Conservation (phyloP, 2,329 filamentous ascomycete species). For the Calonectria fujianensis region DNA sequence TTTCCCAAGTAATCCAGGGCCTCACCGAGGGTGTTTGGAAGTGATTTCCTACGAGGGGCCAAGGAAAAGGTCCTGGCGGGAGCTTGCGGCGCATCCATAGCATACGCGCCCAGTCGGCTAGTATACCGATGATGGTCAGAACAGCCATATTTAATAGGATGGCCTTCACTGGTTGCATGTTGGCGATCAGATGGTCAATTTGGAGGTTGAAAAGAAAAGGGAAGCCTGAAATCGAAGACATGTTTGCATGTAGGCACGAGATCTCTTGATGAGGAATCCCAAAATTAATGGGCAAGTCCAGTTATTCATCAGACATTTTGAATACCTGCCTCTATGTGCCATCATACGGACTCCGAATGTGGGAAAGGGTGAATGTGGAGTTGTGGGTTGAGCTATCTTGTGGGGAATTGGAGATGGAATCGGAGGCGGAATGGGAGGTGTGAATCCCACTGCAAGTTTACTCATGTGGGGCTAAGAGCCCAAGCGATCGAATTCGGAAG, state of each 20-base stretch:
- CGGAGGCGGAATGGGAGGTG: not conserved
- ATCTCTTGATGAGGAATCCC: not conserved
- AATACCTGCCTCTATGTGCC: not conserved
- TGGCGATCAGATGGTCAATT: not conserved
- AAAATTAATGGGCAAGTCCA: not conserved
- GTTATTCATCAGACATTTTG: not conserved
- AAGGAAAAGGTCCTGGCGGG: not conserved
- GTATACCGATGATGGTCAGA: not conserved
- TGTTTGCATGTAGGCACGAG: not conserved
- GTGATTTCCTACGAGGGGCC: not conserved
- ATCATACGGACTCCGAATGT: not conserved
- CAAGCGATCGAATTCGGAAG: too few relatives aligned
- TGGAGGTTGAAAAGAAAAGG: not conserved
- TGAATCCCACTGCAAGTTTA: too few relatives aligned
- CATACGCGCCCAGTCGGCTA: not conserved
- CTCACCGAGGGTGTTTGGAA: not conserved
- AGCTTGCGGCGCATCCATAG: not conserved
- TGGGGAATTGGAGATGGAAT: not conserved
- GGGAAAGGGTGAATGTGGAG: not conserved
- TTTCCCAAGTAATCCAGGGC: not conserved
- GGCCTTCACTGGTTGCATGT: not conserved
- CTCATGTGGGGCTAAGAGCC: too few relatives aligned
- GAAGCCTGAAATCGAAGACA: not conserved
- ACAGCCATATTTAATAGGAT: not conserved
- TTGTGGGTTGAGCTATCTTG: not conserved